These are phyloP conservation scores for Calocybe indica DNA, from an alignment of 768 basidiomycete genomes.

Conservation along the genomic window DNA sequence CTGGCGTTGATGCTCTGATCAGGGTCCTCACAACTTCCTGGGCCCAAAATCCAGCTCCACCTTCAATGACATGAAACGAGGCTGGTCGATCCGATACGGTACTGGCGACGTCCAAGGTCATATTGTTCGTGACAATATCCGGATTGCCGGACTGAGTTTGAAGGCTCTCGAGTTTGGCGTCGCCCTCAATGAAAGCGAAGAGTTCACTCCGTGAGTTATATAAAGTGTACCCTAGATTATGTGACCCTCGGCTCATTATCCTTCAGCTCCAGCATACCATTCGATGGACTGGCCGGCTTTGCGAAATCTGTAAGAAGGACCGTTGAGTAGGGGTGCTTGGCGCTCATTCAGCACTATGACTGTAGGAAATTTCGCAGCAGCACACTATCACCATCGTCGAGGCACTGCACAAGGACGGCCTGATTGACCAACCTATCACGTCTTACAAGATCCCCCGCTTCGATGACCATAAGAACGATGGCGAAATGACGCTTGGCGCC, in stretches of 20 bases:
- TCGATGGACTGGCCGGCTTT: slow-evolving; percentile 57
- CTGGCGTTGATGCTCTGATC: neutral
- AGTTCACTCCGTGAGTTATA: slow-evolving; percentile 24
- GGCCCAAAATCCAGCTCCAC: slow-evolving; percentile 51
- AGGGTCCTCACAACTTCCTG: slow-evolving; percentile 42
- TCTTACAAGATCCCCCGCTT: slow-evolving; percentile 69
- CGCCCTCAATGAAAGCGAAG: slow-evolving; percentile 40
- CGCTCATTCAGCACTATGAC: slow-evolving; percentile 1
- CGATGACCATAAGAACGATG: slow-evolving; percentile 42
- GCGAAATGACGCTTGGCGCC: slow-evolving; percentile 60
- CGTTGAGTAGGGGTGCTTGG: neutral
- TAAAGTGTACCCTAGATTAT: neutral
- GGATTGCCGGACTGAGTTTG: slow-evolving; percentile 52
- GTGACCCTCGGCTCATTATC: neutral
- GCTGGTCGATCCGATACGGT: slow-evolving; percentile 47
- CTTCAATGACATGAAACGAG: slow-evolving; percentile 40
- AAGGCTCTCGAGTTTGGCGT: slow-evolving; percentile 55
- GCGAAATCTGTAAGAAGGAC: slow-evolving; percentile 14
- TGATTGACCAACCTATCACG: slow-evolving; percentile 47
- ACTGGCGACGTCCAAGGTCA: slow-evolving; percentile 55
- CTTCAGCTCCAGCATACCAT: slow-evolving; percentile 24
- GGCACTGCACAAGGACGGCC: slow-evolving; percentile 39
- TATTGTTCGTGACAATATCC: slow-evolving; percentile 51
- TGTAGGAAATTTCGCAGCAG: slow-evolving; percentile 48
- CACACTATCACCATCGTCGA: slow-evolving; percentile 50